These are phyloP conservation scores for Phytophthora pisi DNA, from an alignment of 352 stramenopile genomes.

Conservation along the genomic window DNA sequence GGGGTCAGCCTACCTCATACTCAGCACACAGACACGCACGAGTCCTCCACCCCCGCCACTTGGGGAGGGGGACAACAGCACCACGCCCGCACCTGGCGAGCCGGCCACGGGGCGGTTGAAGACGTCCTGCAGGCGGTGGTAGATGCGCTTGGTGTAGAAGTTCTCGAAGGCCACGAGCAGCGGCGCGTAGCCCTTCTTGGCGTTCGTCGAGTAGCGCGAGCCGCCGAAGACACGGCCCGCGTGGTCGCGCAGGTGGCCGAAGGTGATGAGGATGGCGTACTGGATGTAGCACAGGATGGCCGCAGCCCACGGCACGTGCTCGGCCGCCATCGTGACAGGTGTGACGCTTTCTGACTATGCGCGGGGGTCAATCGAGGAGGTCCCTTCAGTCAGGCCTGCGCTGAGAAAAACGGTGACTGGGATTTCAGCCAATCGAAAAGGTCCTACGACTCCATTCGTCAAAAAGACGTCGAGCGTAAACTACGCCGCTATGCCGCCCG, in stretches of 20 bases:
- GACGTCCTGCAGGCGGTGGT: slow-evolving; percentile 95
- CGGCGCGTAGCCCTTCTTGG: slow-evolving; percentile 86
- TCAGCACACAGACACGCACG: not conserved
- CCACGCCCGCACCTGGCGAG: slow-evolving; percentile 45
- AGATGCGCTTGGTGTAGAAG: slow-evolving; percentile 98
- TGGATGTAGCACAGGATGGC: slow-evolving; percentile 87
- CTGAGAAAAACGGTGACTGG: slow-evolving; percentile 19
- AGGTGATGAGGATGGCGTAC: slow-evolving; percentile 80
- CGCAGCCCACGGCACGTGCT: slow-evolving; percentile 68
- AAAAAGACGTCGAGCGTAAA: not conserved
- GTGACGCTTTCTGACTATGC: slow-evolving; percentile 25
- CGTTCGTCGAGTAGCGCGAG: slow-evolving; percentile 70
- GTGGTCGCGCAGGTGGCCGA: slow-evolving; percentile 82
- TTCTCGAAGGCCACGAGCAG: slow-evolving; percentile 97
- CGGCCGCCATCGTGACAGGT: slow-evolving; percentile 44
- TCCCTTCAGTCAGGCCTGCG: not conserved
- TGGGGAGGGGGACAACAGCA: not conserved
- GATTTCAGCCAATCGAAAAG: not conserved
- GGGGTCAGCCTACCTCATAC: not conserved
- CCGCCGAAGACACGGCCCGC: slow-evolving; percentile 66
- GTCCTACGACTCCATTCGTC: too few species aligned
- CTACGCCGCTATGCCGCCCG: not conserved
- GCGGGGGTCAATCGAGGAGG: not conserved
- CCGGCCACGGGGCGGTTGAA: slow-evolving; percentile 83
- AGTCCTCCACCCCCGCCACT: not conserved